These are phyloP conservation scores for Prunus davidiana DNA, from an alignment of 306 rosid species.

Conservation along the genomic window DNA sequence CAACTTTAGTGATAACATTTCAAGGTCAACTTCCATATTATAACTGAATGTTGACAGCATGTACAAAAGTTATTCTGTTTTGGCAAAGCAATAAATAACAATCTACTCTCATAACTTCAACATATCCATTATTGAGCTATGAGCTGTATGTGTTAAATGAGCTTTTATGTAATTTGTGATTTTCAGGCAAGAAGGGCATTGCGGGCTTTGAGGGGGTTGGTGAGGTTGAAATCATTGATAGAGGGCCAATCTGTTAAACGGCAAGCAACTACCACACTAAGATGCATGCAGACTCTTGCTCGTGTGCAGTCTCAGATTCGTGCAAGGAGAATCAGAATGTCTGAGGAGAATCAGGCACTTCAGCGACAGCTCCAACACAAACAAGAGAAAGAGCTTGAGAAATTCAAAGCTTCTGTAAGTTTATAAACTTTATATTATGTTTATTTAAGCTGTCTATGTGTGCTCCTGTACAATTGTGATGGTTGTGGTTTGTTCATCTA, in stretches of 20 bases:
- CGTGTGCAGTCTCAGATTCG: conserved; percentile 75
- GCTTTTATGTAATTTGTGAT: conserved; percentile 6
- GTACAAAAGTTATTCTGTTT: conserved; percentile 10
- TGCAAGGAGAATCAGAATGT: conserved; percentile 67
- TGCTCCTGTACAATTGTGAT: neutral
- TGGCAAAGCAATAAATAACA: neutral
- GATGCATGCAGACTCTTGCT: conserved; percentile 89
- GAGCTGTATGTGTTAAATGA: neutral
- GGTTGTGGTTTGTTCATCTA: neutral
- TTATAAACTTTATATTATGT: neutral
- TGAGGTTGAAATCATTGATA: conserved; percentile 72
- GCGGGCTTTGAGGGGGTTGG: conserved; percentile 75
- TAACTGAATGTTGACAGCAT: conserved; percentile 2
- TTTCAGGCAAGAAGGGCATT: conserved; percentile 75
- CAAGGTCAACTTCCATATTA: conserved; percentile 1
- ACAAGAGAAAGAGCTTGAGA: conserved; percentile 63
- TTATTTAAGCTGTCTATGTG: neutral
- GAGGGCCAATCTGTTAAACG: conserved; percentile 75
- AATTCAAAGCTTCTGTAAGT: conserved; percentile 56
- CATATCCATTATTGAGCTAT: neutral
- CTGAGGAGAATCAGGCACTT: conserved; percentile 82
- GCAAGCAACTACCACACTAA: conserved; percentile 71
- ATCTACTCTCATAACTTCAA: neutral
- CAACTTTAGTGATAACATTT: neutral
- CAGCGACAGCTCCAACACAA: conserved; percentile 66